Conservation (phyloP, 805 yeast species). For the Myxozyma vanderwaltii region DNA sequence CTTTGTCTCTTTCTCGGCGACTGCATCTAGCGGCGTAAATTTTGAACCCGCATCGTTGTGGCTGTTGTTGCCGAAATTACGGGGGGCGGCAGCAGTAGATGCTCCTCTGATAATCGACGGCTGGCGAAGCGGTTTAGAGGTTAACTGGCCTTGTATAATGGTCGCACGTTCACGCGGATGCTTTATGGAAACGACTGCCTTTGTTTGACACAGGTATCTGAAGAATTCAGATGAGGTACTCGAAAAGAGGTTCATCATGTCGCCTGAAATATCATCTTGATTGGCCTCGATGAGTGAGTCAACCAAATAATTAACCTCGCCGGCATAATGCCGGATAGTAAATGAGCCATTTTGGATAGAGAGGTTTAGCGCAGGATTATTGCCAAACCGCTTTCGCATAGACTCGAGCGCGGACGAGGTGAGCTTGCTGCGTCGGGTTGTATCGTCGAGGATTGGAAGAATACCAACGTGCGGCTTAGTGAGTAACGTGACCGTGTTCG, state of each 20-base stretch:
- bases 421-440: constrained; percentile 44
- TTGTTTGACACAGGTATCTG: constrained; percentile 41
- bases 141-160: constrained; percentile 45
- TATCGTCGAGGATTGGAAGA: constrained; percentile 45
- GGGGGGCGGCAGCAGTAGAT: constrained; percentile 1
- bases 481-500: constrained; percentile 57
- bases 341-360: constrained; percentile 42
- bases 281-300: constrained; percentile 56
- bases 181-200: constrained; percentile 44
- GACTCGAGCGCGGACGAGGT: constrained; percentile 41
- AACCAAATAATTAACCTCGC: constrained; percentile 57
- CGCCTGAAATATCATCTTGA: constrained; percentile 53
- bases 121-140: constrained; percentile 47
- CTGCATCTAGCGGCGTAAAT: background rate
- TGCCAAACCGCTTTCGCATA: constrained; percentile 41
- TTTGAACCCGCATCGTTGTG: background rate
- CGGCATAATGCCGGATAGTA: constrained; percentile 59
- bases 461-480: constrained; percentile 47
- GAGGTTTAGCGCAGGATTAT: constrained; percentile 32
- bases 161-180: constrained; percentile 39
- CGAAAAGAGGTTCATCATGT: constrained; percentile 45
- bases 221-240: constrained; percentile 45
- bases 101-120: constrained; percentile 43
- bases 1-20: constrained; percentile 29
- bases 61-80: background rate